Conservation (phyloP, 2,329 filamentous ascomycete genomes). For the Aspergillus sp. region DNA sequence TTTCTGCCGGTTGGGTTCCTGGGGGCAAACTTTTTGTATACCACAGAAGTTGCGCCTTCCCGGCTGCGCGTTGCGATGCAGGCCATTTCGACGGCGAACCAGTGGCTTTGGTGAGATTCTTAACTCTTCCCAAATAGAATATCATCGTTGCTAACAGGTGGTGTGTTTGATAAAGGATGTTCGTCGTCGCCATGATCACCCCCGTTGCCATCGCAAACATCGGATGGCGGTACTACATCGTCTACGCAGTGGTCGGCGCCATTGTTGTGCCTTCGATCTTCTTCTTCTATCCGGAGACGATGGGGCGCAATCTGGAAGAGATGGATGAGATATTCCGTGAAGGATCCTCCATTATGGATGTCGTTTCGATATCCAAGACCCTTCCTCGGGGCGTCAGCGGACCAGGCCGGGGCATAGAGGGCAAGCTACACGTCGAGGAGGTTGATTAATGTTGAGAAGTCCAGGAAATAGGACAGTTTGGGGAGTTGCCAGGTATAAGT, state of each 20-base stretch:
- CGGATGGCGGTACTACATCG: constrained; percentile 9
- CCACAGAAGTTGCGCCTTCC: constrained; percentile 5
- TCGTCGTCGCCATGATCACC: constrained; percentile 9
- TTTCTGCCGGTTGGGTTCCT: constrained; percentile 5
- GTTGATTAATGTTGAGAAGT: not conserved
- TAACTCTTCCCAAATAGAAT: no score
- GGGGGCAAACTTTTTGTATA: constrained; percentile 7
- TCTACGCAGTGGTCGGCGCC: constrained; percentile 12
- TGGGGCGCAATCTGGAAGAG: constrained; percentile 1
- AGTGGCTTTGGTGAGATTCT: constrained; percentile 7
- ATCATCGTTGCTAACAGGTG: not conserved
- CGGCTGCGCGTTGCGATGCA: constrained; percentile 1
- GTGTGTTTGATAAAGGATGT: not conserved
- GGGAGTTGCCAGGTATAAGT: no score
- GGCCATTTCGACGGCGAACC: constrained; percentile 1
- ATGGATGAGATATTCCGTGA: not conserved
- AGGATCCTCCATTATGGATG: not conserved
- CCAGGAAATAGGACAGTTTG: no score
- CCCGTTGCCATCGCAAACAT: constrained; percentile 7
- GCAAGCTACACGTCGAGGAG: not conserved
- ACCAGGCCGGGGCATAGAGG: not conserved
- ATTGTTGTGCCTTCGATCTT: constrained; percentile 12
- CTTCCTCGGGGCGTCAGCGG: not conserved
- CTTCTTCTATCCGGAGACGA: constrained; percentile 15
- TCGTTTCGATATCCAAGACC: not conserved